Percentiles rank a stretch among this genome's conserved stretches.
phyloP scores from a whole-genome alignment of 495 filamentous ascomycete species.

The Hypoxylon fragiforme region DNA sequence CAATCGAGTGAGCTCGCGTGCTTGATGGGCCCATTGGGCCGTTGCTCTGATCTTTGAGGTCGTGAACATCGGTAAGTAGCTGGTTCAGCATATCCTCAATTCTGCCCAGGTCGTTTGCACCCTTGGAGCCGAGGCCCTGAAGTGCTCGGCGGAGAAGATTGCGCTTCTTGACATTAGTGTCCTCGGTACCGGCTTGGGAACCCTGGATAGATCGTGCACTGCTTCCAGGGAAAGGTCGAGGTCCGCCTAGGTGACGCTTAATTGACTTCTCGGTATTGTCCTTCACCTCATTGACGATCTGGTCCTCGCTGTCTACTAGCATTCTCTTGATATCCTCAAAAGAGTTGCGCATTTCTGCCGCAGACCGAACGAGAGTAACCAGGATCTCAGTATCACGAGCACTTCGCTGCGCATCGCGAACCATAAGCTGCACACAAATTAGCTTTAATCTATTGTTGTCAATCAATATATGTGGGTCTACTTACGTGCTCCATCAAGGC shows the following conservation, averaged over 20 bases:
- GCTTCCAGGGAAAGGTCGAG: conserved; percentile 77
- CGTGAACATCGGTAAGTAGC: conserved; percentile 87
- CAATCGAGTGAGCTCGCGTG: conserved; percentile 52
- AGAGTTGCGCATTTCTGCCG: conserved; percentile 95
- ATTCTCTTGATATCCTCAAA: conserved; percentile 97
- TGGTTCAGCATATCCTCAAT: conserved; percentile 97
- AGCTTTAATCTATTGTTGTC: background rate
- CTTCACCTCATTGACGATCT: conserved; percentile 80
- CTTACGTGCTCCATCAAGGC: conserved; percentile 95
- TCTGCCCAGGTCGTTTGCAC: conserved; percentile 80
- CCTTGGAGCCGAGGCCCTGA: conserved; percentile 83
- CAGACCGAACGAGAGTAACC: conserved; percentile 88
- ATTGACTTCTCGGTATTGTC: conserved; percentile 83
- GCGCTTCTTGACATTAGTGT: conserved; percentile 75
- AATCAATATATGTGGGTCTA: conserved; percentile 3
- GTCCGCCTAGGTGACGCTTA: conserved; percentile 80
- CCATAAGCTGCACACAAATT: conserved; percentile 71
- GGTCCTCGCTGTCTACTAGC: conserved; percentile 80
- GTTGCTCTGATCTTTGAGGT: conserved; percentile 68
- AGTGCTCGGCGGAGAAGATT: conserved; percentile 91
- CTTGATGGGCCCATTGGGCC: conserved; percentile 40
- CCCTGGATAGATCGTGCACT: conserved; percentile 58
- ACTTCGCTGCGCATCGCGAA: conserved; percentile 94
- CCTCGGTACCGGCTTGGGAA: conserved; percentile 71
- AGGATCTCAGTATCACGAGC: conserved; percentile 96